A percentile compares a stretch with the other conserved stretches of the same genome.
These are phyloP conservation scores for Ceratocystis smalleyi DNA, from an alignment of 2,329 filamentous ascomycete genomes.

Conservation along the genomic window DNA sequence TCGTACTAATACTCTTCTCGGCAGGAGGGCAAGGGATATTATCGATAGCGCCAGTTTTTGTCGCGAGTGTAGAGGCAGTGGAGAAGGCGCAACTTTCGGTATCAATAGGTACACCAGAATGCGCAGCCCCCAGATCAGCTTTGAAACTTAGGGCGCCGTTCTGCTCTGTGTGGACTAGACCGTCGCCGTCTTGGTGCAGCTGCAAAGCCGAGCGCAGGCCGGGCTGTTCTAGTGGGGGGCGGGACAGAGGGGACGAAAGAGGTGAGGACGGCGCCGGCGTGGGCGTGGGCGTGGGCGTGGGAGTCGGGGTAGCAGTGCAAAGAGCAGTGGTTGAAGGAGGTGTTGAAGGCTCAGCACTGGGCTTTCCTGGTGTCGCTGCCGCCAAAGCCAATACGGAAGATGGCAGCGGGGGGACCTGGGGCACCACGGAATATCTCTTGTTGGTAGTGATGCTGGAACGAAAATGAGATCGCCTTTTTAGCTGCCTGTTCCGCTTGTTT, in stretches of 20 bases:
- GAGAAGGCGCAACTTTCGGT: background rate
- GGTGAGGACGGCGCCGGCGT: background rate
- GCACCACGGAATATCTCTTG: background rate
- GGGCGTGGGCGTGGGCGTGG: too few species aligned
- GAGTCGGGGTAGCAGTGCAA: background rate
- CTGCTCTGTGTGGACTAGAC: background rate
- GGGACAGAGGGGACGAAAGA: background rate
- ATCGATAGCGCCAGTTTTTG: background rate
- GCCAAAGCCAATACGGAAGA: background rate
- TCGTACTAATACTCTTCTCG: background rate
- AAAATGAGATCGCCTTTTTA: background rate
- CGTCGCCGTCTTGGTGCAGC: background rate
- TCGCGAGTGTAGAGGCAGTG: background rate
- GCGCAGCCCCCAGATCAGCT: slow-evolving; percentile 7
- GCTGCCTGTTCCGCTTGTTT: background rate
- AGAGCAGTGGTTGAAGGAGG: background rate
- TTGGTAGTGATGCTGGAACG: background rate
- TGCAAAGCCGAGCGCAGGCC: background rate
- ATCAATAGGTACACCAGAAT: background rate
- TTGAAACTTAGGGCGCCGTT: background rate
- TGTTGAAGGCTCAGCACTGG: background rate
- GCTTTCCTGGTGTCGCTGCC: background rate
- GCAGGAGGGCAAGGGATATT: background rate
- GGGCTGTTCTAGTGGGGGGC: background rate
- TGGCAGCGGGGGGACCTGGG: slow-evolving; percentile 5